These are phyloP conservation scores for Fusarium incarnatum DNA, from an alignment of 2,329 filamentous ascomycete genomes.

Conservation along the genomic window DNA sequence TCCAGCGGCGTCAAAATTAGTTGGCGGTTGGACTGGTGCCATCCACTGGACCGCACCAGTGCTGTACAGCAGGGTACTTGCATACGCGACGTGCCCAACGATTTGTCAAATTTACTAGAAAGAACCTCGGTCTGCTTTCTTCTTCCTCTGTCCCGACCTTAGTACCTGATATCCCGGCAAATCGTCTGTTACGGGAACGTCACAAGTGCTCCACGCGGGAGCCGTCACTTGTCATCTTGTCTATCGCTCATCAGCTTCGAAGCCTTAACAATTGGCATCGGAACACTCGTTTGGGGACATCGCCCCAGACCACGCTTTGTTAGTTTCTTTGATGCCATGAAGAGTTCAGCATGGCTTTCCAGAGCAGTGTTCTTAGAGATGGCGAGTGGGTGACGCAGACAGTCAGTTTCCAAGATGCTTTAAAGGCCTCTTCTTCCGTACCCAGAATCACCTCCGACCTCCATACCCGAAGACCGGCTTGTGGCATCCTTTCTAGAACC, in stretches of 20 bases:
- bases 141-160: background rate
- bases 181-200: constrained; percentile 6
- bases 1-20: constrained; percentile 8
- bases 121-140: background rate
- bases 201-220: constrained; percentile 8
- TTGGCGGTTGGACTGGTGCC: constrained; percentile 13
- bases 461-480: constrained; percentile 59
- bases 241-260: background rate
- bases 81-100: constrained; percentile 5
- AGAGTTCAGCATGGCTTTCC: constrained; percentile 57
- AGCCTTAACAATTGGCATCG: background rate
- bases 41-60: constrained; percentile 15
- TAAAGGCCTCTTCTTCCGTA: constrained; percentile 53
- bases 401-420: constrained; percentile 57
- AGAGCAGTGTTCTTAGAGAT: constrained; percentile 65
- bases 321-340: constrained; percentile 39
- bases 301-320: background rate
- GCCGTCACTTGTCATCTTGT: background rate
- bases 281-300: background rate
- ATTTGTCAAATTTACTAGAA: background rate
- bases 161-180: background rate
- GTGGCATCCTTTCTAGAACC: constrained; percentile 83
- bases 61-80: background rate
- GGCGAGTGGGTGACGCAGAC: constrained; percentile 69
- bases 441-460: constrained; percentile 49